These are phyloP conservation scores for Arctium minus DNA, from an alignment of 129 eudicot genomes.

Conservation along the genomic window DNA sequence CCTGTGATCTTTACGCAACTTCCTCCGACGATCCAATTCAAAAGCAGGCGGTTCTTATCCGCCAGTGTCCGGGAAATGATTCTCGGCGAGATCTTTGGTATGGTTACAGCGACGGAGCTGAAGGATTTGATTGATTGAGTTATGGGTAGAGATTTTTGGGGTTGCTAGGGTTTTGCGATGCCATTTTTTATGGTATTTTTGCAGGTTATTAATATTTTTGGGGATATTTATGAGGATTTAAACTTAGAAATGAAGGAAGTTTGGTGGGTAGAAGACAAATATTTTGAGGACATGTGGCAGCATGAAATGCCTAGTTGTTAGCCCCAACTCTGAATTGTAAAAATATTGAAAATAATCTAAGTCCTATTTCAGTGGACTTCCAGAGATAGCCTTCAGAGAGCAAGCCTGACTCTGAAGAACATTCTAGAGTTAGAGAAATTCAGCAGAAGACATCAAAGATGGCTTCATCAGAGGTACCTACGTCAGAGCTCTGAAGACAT, in stretches of 20 bases:
- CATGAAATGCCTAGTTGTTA: constrained; percentile 16
- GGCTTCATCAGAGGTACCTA: too few species aligned
- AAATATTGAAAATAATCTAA: too few species aligned
- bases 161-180: too few species aligned
- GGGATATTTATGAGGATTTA: not conserved
- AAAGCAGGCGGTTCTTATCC: constrained; percentile 15
- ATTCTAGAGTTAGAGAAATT: too few species aligned
- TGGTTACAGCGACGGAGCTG: constrained; percentile 46
- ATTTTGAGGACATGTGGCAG: constrained; percentile 22
- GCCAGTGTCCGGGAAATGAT: constrained; percentile 51
- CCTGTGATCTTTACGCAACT: constrained; percentile 53
- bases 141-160: constrained; percentile 57
- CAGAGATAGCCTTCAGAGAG: too few species aligned
- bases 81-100: constrained; percentile 50
- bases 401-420: too few species aligned
- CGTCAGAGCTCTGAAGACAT: too few species aligned
- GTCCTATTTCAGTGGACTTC: too few species aligned
- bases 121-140: constrained; percentile 48
- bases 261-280: not conserved
- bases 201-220: not conserved
- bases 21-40: constrained; percentile 64
- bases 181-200: too few species aligned
- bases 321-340: too few species aligned
- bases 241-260: constrained; percentile 24
- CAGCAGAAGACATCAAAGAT: too few species aligned